Base-by-base conservation (phyloP, 176 grass and related monocot species). In the Poa annua region DNA sequence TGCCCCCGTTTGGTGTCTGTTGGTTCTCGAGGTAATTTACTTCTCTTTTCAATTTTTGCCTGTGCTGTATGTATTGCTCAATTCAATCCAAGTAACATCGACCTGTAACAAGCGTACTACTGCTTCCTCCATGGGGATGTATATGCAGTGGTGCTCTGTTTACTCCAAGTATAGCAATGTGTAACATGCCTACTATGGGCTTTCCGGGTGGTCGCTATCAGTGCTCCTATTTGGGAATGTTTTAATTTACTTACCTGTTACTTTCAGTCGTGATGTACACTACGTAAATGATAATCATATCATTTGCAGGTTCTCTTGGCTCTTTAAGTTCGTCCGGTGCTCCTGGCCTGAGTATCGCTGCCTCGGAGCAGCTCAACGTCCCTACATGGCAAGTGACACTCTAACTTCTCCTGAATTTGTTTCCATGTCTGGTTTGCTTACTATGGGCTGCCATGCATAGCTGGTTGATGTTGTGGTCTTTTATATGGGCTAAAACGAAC, bases 1-100 rank as follows among this genome's bases (percentile, higher is more conserved):
- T 90, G 83, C 83, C 96, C 96, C 65, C 88, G 96, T 42, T 39
- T 99, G 86, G 78, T 99, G 50, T 96, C 96, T 3, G 79, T 96
- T 7, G 93, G 91, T 49, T 87, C 80, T 79, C 91, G 90, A 89
- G 93, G 96, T 99, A 86, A 83, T 82, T 36, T 68, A 12, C 6
- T 21, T 59, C 19, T 50, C 11, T 55, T 47, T 26, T n/a, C 64
- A 22, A 3, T 86, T 76, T 75, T 0, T 84, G 19, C 45, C 35
- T 14, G 53, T 57, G 17, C 38, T 48, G 11, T 12, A 45, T 47
- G 11, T 12, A 45, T 19, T 77, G 15, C 11, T 70, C 26, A 61
- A 52, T 70, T 77, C 20, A 32, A n/a, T 33, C n/a, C 2, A 11
- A 50, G 4, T 24, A 1, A 1, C 50, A 25, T 17, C 41, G 36